phyloP scores from a whole-genome alignment of 768 basidiomycete genomes.

The Leccinum aurantiacum region DNA sequence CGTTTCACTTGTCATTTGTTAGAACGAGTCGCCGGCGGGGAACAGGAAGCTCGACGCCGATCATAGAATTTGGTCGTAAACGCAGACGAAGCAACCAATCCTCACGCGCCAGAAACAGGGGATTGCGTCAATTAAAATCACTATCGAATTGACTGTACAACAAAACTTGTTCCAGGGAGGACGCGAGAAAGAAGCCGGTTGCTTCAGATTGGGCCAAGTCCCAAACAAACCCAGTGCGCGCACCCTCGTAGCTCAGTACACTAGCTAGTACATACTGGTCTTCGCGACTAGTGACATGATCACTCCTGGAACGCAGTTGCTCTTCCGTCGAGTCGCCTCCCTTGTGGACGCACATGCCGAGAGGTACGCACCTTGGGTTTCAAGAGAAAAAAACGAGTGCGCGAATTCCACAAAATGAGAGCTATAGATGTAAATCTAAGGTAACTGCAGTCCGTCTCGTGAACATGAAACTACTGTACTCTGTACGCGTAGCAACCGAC shows the following conservation, averaged over 20 bases:
- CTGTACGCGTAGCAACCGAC: constrained; percentile 16
- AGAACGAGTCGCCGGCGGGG: background rate
- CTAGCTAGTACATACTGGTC: no score
- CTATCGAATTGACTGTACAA: background rate
- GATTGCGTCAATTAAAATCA: background rate
- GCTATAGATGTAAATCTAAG: constrained; percentile 28
- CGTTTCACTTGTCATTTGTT: background rate
- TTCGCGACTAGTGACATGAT: no score
- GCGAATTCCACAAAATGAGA: constrained; percentile 16
- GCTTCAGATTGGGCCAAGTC: background rate
- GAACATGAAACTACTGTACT: background rate
- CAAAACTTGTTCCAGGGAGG: background rate
- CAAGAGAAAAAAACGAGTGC: constrained; percentile 1
- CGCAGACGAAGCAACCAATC: background rate
- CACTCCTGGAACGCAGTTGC: no score
- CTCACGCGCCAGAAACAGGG: no score
- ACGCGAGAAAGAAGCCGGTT: background rate
- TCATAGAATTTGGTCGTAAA: background rate
- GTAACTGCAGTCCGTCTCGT: constrained; percentile 28
- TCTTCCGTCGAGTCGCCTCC: background rate
- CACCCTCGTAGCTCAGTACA: background rate
- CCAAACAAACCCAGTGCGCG: background rate
- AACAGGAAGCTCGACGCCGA: background rate
- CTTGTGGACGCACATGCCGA: no score
- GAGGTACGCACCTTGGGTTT: background rate